Percentiles rank a stretch among this genome's conserved stretches.
Conservation (phyloP, 805 yeast species). For the Saturnispora besseyi region DNA sequence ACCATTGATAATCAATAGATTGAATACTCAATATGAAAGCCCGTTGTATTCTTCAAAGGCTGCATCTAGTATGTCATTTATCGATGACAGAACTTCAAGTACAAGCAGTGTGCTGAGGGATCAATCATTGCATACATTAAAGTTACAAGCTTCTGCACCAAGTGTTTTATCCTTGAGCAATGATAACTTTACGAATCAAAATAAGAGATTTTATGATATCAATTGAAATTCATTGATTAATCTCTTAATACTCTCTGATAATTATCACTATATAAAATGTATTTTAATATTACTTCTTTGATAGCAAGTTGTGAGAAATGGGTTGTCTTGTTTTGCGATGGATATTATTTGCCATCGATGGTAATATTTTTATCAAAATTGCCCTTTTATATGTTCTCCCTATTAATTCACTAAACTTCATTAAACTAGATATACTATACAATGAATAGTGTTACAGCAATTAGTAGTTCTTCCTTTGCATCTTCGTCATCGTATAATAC, state of each 20-base stretch:
- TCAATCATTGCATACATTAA: constrained; percentile 10
- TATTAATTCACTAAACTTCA: neutral
- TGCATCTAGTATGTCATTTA: neutral
- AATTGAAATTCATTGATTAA: constrained; percentile 8
- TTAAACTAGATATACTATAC: neutral
- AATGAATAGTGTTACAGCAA: neutral
- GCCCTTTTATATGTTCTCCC: neutral
- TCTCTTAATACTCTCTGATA: too few species aligned
- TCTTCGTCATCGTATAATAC: neutral
- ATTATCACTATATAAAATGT: too few species aligned
- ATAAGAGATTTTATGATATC: constrained; percentile 23
- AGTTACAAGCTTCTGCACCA: constrained; percentile 15
- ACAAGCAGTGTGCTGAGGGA: constrained; percentile 8
- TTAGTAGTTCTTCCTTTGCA: neutral
- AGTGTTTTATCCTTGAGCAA: constrained; percentile 22
- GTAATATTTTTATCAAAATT: neutral
- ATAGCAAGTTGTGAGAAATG: neutral
- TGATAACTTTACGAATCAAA: constrained; percentile 22
- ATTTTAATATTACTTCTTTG: too few species aligned
- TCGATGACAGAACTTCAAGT: constrained; percentile 1
- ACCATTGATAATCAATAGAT: constrained; percentile 25
- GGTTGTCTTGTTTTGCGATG: neutral
- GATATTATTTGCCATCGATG: neutral
- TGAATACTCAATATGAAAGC: constrained; percentile 6
- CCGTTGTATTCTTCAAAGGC: neutral